phyloP scores from a whole-genome alignment of 805 yeast species.

The Barnettozyma sucrosica region DNA sequence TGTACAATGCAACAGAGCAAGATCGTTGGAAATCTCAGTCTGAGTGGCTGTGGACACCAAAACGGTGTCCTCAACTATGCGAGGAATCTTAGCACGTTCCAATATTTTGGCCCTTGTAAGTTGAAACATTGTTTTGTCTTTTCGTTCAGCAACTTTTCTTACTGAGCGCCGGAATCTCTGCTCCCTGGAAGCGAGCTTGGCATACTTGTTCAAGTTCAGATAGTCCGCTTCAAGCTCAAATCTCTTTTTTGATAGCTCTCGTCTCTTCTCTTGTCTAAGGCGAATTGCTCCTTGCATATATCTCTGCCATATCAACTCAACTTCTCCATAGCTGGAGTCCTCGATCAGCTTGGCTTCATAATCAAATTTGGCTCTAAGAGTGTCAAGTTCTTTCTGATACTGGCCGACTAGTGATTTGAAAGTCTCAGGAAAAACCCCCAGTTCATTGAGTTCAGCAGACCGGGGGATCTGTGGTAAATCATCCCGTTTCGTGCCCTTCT shows the following conservation, averaged over 20 bases:
- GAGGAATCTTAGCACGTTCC: constrained; percentile 5
- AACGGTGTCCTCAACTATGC: neutral
- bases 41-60: constrained; percentile 11
- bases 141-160: constrained; percentile 19
- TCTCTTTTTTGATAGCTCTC: neutral
- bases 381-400: constrained; percentile 9
- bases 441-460: constrained; percentile 11
- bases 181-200: constrained; percentile 8
- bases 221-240: constrained; percentile 15
- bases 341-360: constrained; percentile 20
- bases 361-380: constrained; percentile 14
- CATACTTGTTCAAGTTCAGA: constrained; percentile 9
- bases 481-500: constrained; percentile 9
- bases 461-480: constrained; percentile 10
- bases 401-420: constrained; percentile 18
- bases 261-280: constrained; percentile 9
- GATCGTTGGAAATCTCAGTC: constrained; percentile 18
- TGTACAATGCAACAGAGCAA: constrained; percentile 7
- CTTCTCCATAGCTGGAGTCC: constrained; percentile 10
- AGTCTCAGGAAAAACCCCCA: constrained; percentile 21
- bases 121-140: constrained; percentile 10
- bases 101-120: constrained; percentile 12
- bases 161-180: constrained; percentile 14
- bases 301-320: constrained; percentile 22
- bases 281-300: constrained; percentile 16